Evolutionary conservation across 2,329 filamentous ascomycete species (phyloP), one percentile per base, ranked within the genome.

Genomic region (Diplodia seriata): DNA sequence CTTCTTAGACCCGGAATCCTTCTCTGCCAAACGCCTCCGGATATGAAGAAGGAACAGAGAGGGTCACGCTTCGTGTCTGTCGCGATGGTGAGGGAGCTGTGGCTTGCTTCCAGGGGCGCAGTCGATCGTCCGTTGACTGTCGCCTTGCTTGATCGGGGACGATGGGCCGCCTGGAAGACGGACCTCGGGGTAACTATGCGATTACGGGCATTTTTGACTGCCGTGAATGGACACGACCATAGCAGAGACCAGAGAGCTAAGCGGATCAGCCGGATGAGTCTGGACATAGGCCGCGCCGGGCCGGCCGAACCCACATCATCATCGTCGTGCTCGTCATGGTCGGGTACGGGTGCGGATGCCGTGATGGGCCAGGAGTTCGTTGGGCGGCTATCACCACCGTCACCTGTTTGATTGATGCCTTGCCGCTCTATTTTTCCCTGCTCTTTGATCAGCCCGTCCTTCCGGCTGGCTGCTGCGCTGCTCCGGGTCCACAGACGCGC

Each of bases 21-120:
- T 4, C 53, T 23, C 14, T 31, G 14, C 51, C n/a, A 18, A 26
- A 26, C 12, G 8, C 8, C 23, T 29, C 20, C 50, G 26, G 23
- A 31, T 14, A 54, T 31, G 23, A 54, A 18, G 51, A 1, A 54
- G 51, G 26, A 53, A n/a, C 11, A 53, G 20, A 54, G 26, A 54
- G 29, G 29, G 29, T 23, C 23, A 23, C 29, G 7, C 38, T 15
- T 23, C 40, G 43, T 20, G 43, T 47, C 43, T 47, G 40, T 43
- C 18, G 40, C 18, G 40, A 14, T 15, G n/a, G 56, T 29, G 38
- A 18, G 36, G 15, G 56, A 20, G 38, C 9, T 8, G 56, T 47
- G 56, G 38, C 38, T 59, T 59, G 56, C 56, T 59, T 38, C 43
- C 43, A 47, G 56, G 56, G 14, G 36, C 8, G 29, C 18, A 18